phyloP scores from a whole-genome alignment of 495 filamentous ascomycete genomes.

The Bacidia gigantensis region DNA sequence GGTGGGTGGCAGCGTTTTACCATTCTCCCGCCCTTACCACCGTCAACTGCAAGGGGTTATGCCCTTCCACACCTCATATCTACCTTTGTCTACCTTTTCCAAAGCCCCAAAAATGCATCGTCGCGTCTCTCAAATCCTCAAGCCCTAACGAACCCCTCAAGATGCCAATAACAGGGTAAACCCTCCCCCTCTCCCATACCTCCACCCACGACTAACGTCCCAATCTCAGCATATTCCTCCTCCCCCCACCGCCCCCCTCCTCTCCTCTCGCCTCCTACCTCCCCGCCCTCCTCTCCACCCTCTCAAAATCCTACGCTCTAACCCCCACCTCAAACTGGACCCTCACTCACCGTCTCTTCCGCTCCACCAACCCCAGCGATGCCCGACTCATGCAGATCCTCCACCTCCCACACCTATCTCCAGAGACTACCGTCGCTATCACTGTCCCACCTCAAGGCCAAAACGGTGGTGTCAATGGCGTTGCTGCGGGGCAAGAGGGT shows the following conservation, averaged over 20 bases:
- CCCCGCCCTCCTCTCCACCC: constrained; percentile 2
- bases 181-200: not conserved
- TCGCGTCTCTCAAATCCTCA: no score
- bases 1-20: no score
- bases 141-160: not conserved
- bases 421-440: constrained; percentile 2
- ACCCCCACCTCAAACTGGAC: constrained; percentile 9
- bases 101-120: no score
- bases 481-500: not conserved
- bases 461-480: not conserved
- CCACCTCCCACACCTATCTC: constrained; percentile 12
- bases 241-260: constrained; percentile 10
- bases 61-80: no score
- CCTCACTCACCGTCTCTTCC: constrained; percentile 16
- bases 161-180: not conserved
- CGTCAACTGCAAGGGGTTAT: no score
- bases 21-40: no score
- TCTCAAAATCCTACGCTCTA: constrained; percentile 4
- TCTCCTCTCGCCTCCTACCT: constrained; percentile 7
- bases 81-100: no score
- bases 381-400: constrained; percentile 15
- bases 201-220: not conserved
- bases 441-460: constrained; percentile 5
- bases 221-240: not conserved
- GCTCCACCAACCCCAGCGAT: constrained; percentile 4